phyloP scores from a whole-genome alignment of 1,284 basidiomycete species.

The Cutaneotrichosporon spelunceum region DNA sequence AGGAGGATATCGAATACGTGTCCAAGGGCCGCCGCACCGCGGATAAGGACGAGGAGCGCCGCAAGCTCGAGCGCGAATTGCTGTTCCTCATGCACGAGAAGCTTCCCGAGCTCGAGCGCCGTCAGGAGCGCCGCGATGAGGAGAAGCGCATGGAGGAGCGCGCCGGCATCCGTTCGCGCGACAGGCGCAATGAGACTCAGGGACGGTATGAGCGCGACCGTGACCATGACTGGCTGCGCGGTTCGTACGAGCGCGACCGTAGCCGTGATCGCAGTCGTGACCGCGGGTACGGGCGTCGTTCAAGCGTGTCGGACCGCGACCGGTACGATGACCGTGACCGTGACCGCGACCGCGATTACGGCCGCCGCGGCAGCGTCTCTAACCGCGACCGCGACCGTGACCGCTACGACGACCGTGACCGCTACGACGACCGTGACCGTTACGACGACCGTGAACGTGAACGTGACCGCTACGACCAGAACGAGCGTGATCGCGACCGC shows the following conservation, averaged over 20 bases:
- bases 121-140: conserved; percentile 75
- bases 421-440: conserved; percentile 6
- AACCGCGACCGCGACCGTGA: conserved; percentile 9
- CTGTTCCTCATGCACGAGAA: conserved; percentile 84
- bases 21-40: conserved; percentile 70
- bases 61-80: conserved; percentile 85
- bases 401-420: conserved; percentile 43
- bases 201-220: conserved; percentile 59
- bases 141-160: conserved; percentile 71
- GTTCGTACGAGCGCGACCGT: conserved; percentile 51
- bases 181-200: conserved; percentile 77
- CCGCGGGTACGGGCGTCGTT: conserved; percentile 33
- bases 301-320: conserved; percentile 26
- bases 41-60: conserved; percentile 78
- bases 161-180: conserved; percentile 74
- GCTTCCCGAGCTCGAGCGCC: conserved; percentile 84
- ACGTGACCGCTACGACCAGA: conserved; percentile 33
- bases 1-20: conserved; percentile 90
- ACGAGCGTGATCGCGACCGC: conserved; percentile 3
- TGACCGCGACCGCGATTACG: conserved; percentile 26
- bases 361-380: conserved; percentile 30
- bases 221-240: conserved; percentile 47
- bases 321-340: conserved; percentile 24
- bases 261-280: conserved; percentile 48
- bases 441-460: conserved; percentile 20